phyloP scores from a whole-genome alignment of 2,329 filamentous ascomycete species.

The Lanzia echinophila region DNA sequence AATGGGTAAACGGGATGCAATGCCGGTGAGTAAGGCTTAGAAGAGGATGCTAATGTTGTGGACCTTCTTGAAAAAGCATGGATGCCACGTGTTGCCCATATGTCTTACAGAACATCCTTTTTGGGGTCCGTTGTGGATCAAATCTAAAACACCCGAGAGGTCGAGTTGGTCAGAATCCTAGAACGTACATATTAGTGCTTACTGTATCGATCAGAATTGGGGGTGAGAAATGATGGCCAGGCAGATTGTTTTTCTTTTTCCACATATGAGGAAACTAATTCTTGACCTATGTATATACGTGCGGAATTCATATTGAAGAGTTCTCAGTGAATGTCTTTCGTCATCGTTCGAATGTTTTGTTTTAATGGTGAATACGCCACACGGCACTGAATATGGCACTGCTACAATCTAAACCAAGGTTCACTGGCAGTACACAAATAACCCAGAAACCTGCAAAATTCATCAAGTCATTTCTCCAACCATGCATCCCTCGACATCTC shows the following conservation, averaged over 20 bases:
- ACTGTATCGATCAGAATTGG: neutral
- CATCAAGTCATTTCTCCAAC: neutral
- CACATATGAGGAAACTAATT: neutral
- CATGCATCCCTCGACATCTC: neutral
- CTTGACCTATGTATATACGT: neutral
- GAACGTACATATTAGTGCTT: neutral
- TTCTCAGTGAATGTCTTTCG: too few species aligned
- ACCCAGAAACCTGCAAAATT: neutral
- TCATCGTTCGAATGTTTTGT: neutral
- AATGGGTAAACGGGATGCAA: too few species aligned
- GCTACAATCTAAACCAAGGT: neutral
- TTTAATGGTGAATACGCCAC: neutral
- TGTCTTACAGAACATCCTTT: conserved; percentile 3
- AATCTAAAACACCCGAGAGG: neutral
- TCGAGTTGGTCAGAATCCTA: neutral
- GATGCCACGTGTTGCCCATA: neutral
- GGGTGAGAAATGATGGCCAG: neutral
- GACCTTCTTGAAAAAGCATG: too few species aligned
- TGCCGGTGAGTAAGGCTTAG: neutral
- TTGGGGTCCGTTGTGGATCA: neutral
- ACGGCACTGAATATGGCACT: neutral
- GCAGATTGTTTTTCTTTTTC: neutral
- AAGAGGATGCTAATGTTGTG: too few species aligned
- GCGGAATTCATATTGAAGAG: neutral
- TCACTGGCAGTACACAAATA: neutral